Evolutionary conservation across 257 asterid species (phyloP).

Genomic region (Dorcoceras hygrometricum): DNA sequence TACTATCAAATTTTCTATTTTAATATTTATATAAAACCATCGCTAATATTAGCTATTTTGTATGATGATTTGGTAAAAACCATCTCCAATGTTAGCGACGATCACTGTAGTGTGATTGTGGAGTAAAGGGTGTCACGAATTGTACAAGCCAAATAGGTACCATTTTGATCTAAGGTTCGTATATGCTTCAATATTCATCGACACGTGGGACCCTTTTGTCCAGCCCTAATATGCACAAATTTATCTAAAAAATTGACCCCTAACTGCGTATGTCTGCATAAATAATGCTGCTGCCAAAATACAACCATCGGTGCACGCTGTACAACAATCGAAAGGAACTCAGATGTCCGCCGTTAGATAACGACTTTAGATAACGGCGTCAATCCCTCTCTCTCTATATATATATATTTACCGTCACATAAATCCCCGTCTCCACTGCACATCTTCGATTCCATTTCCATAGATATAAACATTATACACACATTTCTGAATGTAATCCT

Average conservation of each 20-base stretch:
- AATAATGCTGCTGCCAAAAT: conserved; percentile 16
- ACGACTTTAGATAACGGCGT: conserved; percentile 59
- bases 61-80: too few relatives aligned
- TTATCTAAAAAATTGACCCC: conserved; percentile 30
- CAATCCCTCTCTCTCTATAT: conserved; percentile 52
- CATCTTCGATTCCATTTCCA: conserved; percentile 29
- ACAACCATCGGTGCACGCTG: neutral
- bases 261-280: conserved; percentile 28
- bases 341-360: conserved; percentile 50
- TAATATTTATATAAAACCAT: too few relatives aligned
- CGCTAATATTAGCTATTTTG: too few relatives aligned
- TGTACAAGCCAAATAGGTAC: neutral
- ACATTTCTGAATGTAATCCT: conserved; percentile 29
- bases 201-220: conserved; percentile 72
- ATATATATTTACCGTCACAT: conserved; percentile 41
- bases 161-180: neutral
- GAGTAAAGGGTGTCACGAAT: neutral
- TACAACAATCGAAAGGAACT: too few relatives aligned
- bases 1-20: too few relatives aligned
- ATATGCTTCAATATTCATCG: conserved; percentile 10
- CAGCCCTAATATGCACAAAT: conserved; percentile 37
- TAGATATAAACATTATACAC: too few relatives aligned
- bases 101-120: too few relatives aligned
- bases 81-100: too few relatives aligned
- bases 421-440: conserved; percentile 44